Conservation (phyloP, 2,329 filamentous ascomycete species). For the Fusarium sp. region DNA sequence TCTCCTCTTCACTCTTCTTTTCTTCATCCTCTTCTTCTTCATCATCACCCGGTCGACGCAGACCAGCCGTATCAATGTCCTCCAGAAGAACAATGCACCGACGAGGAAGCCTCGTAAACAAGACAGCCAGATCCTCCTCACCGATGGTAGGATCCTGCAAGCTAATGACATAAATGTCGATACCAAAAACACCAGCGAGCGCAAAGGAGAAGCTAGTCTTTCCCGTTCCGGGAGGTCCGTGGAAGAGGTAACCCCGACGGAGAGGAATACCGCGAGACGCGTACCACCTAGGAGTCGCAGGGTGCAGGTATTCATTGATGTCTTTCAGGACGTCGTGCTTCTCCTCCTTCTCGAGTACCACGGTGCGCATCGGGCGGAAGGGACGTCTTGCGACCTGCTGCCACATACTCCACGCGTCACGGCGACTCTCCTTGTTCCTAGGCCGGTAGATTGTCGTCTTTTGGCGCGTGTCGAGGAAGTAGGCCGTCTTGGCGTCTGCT, state of each 20-base stretch:
- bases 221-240: slow-evolving; percentile 80
- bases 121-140: slow-evolving; percentile 68
- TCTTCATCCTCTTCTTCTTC: slow-evolving; percentile 43
- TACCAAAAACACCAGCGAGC: slow-evolving; percentile 72
- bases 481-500: slow-evolving; percentile 64
- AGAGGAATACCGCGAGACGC: slow-evolving; percentile 81
- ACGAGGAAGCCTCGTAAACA: slow-evolving; percentile 72
- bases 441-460: slow-evolving; percentile 70
- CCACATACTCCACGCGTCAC: slow-evolving; percentile 62
- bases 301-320: slow-evolving; percentile 83
- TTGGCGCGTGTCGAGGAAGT: slow-evolving; percentile 64
- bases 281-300: slow-evolving; percentile 78
- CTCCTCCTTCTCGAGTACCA: slow-evolving; percentile 76
- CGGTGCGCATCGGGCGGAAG: slow-evolving; percentile 78
- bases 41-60: slow-evolving; percentile 58
- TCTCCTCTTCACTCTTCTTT: slow-evolving; percentile 17
- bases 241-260: slow-evolving; percentile 80
- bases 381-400: slow-evolving; percentile 71
- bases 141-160: slow-evolving; percentile 68
- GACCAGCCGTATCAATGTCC: slow-evolving; percentile 75
- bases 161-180: slow-evolving; percentile 74
- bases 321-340: slow-evolving; percentile 76
- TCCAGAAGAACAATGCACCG: slow-evolving; percentile 76
- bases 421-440: slow-evolving; percentile 58
- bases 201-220: slow-evolving; percentile 78